These are phyloP conservation scores for Kalanchoe fedtschenkoi DNA, from an alignment of 164 flowering plant species.

Conservation along the genomic window DNA sequence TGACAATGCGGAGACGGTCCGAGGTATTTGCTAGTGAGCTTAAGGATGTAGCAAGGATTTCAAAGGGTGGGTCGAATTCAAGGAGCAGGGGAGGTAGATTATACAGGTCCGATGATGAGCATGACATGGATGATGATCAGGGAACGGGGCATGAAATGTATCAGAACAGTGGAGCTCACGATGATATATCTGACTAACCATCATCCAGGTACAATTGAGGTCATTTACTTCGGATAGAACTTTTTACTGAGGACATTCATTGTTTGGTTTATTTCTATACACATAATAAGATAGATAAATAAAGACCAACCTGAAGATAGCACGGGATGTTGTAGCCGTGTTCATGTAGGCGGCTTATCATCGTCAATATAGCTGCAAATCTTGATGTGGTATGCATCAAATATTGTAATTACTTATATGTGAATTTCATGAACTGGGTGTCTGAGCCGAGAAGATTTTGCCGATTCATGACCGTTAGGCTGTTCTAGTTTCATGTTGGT, in stretches of 20 bases:
- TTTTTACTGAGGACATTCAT: background rate
- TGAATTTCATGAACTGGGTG: too few species aligned
- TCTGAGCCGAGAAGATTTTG: too few species aligned
- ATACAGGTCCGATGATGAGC: constrained; percentile 25
- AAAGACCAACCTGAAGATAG: background rate
- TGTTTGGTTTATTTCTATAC: background rate
- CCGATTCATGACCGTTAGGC: too few species aligned
- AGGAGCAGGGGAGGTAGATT: constrained; percentile 24
- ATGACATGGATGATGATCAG: constrained; percentile 22
- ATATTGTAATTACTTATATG: background rate
- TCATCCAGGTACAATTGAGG: background rate
- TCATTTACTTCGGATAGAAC: background rate
- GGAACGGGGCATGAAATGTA: constrained; percentile 28
- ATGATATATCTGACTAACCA: constrained; percentile 59
- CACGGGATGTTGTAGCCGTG: background rate
- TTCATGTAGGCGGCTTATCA: background rate
- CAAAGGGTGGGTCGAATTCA: constrained; percentile 28
- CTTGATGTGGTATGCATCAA: background rate
- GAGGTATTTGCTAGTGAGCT: constrained; percentile 39
- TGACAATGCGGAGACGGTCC: constrained; percentile 63
- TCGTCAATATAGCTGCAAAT: background rate
- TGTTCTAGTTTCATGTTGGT: too few species aligned
- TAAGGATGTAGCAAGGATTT: constrained; percentile 26
- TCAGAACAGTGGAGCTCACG: constrained; percentile 61
- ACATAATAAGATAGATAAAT: background rate